Evolutionary conservation across 1,139 yeast species (phyloP), one percentile per base, ranked within the genome.

Genomic region (Nakaseomyces sp.): DNA sequence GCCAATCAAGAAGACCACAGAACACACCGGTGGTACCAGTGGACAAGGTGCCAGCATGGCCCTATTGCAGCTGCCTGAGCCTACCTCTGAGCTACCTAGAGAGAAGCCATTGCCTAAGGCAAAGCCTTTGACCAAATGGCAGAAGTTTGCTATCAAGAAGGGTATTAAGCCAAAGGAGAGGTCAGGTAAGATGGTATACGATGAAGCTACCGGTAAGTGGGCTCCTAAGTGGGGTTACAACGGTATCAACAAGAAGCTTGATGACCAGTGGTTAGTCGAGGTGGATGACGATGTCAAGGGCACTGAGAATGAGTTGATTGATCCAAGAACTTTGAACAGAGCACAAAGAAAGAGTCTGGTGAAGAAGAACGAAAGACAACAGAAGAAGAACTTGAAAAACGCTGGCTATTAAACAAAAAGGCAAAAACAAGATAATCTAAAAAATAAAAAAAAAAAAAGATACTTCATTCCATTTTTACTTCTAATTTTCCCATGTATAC

Each of bases 221-320:
- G 96, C 83, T 48, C 93, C 95, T 56, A 89, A 88, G 67, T 93
- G 98, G 98, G 99, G 99, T 48, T 91, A 82, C 70, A 81, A 84
- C 55, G 98, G 98, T 59, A 77, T 78, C 65, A 91, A 91, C 68
- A 91, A 91, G 69, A 77, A 80, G 47, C 62, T 81, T 56, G 97
- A 91, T 60, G 71, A 75, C 61, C 96, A 91, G 67, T 91, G 98
- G 98, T 74, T 88, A 63, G 97, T 91, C 46, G 99, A 93, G 67
- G 83, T 91, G 49, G 86, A 87, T 47, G 95, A 85, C 47, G 73
- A 79, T 54, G 77, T 71, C 32, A 75, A 76, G 50, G 78, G 77
- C 45, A 77, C 82, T 13, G 74, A 69, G 29, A 78, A 82, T 45
- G 95, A 85, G 55, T 70, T 86, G 55, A 71, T 86, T 45, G 96